Evolutionary conservation across 1,139 yeast genomes (phyloP), one percentile per base, ranked within the genome.

Genomic region (Torulaspora globosa): DNA sequence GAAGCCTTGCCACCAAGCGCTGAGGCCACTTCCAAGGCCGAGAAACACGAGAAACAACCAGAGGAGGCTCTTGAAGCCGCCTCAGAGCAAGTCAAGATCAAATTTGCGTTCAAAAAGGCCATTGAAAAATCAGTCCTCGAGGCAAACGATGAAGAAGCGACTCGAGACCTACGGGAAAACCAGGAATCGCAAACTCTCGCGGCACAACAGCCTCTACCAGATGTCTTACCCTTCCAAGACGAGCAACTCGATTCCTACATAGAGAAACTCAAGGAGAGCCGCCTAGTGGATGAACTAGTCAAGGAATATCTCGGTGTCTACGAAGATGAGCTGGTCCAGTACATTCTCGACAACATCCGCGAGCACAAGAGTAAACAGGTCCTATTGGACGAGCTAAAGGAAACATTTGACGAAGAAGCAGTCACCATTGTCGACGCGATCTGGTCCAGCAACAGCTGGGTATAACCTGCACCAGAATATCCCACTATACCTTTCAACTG

Each of bases 321-420:
- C 47, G 67, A 63, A 39, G 58, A 57, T 29, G 67, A 63, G 28
- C 42, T 63, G 42, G 66, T 61, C 3, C 63, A 59, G 2, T 63
- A 59, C 51, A 61, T 62, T 30, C 39, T 62, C 24, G 63, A 60
- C 24, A 60, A 59, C 36, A 56, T 62, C 21, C 49, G 44, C 15
- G 60, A 56, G 39, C 48, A 59, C 45, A 55, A 53, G 39, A 55
- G 50, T 33, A 58, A 52, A 44, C 41, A 44, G 7, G 47, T 51
- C 19, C 48, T 63, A n/a, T 39, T 57, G 9, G 48, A 50, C 15
- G 67, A 63, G 35, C 53, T 63, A 18, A 51, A 53, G 36, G 66
- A 63, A 39, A 62, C 66, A 3, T 63, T 63, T 44, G 67, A 63
- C 50, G 63, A 62, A 2, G 67, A 63, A 39, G 62, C 63, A 14